Evolutionary conservation across 257 asterid genomes (phyloP).

Genomic region (Capsicum baccatum): DNA sequence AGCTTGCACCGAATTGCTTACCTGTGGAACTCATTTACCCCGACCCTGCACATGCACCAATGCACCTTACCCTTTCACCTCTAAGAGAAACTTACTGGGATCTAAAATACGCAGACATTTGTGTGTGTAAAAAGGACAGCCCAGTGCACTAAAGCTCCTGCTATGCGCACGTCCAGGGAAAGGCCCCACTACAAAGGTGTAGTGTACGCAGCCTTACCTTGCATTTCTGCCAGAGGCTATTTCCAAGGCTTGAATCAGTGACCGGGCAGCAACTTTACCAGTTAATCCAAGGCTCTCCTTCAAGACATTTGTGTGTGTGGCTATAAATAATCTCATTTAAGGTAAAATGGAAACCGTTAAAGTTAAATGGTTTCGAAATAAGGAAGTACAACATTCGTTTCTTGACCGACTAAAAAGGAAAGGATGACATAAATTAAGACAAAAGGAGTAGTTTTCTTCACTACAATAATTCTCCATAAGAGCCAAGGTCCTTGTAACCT

Average conservation of each 20-base stretch:
- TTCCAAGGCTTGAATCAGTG: neutral
- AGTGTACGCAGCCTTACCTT: too few species aligned
- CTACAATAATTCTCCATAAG: neutral
- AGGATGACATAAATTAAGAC: neutral
- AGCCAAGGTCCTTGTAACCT: too few species aligned
- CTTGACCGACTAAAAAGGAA: neutral
- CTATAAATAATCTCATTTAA: neutral
- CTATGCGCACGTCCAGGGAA: too few species aligned
- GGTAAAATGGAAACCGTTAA: neutral
- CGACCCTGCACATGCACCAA: too few species aligned
- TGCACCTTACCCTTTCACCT: too few species aligned
- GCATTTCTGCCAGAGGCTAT: too few species aligned
- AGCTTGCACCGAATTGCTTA: too few species aligned
- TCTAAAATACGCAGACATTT: neutral
- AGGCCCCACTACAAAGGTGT: too few species aligned
- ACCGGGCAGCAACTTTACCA: neutral
- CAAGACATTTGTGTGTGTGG: neutral
- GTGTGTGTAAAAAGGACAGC: too few species aligned
- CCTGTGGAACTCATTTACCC: too few species aligned
- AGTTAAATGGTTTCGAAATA: slow-evolving; percentile 2
- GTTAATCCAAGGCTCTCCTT: too few species aligned
- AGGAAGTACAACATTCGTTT: neutral
- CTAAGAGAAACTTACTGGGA: neutral
- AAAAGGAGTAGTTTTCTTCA: neutral
- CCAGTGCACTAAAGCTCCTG: too few species aligned